Conservation (phyloP, 1,139 yeast species). For the Suhomyces choctaworum region DNA sequence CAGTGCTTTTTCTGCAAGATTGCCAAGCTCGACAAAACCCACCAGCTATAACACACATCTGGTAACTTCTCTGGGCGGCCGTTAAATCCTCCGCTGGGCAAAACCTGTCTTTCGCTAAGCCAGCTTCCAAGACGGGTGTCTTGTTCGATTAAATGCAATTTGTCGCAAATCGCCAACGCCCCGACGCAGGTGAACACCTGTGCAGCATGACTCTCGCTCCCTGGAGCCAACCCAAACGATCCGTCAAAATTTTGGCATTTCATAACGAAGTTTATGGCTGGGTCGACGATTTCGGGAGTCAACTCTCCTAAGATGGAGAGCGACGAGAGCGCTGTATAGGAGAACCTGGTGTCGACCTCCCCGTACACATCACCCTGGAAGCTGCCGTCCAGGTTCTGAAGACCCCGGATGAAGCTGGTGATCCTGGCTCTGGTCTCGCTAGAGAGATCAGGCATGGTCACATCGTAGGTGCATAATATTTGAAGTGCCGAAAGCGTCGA, state of each 20-base stretch:
- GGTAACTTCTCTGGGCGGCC: conserved; percentile 97
- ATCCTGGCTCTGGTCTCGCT: conserved; percentile 27
- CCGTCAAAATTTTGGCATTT: conserved; percentile 91
- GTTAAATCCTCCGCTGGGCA: conserved; percentile 82
- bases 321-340: conserved; percentile 76
- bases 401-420: conserved; percentile 42
- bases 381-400: conserved; percentile 75
- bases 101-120: conserved; percentile 89
- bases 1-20: conserved; percentile 68
- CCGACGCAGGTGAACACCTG: conserved; percentile 89
- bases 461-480: conserved; percentile 64
- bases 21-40: conserved; percentile 84
- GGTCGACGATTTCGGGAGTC: conserved; percentile 57
- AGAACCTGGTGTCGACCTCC: conserved; percentile 89
- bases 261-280: conserved; percentile 65
- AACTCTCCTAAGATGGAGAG: conserved; percentile 68
- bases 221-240: conserved; percentile 91
- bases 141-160: conserved; percentile 54
- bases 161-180: conserved; percentile 66
- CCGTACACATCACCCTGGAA: conserved; percentile 91
- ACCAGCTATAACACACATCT: conserved; percentile 97
- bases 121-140: conserved; percentile 65
- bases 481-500: conserved; percentile 88
- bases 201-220: conserved; percentile 94
- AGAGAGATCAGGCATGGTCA: conserved; percentile 43